phyloP scores from a whole-genome alignment of 2,329 filamentous ascomycete species.

The Ceratocystis eucalypticola region DNA sequence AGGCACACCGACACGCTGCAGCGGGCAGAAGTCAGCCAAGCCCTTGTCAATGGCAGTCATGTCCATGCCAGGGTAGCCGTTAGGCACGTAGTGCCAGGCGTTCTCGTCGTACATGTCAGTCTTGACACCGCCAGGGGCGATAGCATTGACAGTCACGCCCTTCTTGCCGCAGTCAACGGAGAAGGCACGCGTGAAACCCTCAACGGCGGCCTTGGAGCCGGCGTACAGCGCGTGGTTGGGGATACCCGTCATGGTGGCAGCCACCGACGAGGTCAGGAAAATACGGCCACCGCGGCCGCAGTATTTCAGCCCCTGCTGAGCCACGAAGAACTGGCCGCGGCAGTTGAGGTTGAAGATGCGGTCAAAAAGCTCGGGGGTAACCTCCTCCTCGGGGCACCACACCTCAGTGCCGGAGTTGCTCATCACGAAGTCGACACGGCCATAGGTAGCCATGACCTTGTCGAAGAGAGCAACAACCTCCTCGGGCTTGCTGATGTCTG shows the following conservation, averaged over 20 bases:
- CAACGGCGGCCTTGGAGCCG: conserved; percentile 57
- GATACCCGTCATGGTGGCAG: conserved; percentile 50
- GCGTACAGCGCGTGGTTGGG: conserved; percentile 60
- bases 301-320: conserved; percentile 59
- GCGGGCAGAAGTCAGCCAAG: conserved; percentile 43
- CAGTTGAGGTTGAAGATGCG: conserved; percentile 59
- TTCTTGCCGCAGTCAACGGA: conserved; percentile 56
- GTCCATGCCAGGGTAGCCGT: conserved; percentile 38
- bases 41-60: conserved; percentile 41
- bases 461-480: conserved; percentile 51
- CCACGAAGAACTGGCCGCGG: conserved; percentile 63
- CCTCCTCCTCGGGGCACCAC: conserved; percentile 56
- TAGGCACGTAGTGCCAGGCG: conserved; percentile 51
- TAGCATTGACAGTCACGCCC: conserved; percentile 58
- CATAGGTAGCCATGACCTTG: conserved; percentile 50
- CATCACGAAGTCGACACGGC: conserved; percentile 57
- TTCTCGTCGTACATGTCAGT: conserved; percentile 65
- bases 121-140: conserved; percentile 60
- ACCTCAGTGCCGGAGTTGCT: conserved; percentile 60
- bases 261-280: conserved; percentile 59
- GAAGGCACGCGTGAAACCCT: conserved; percentile 58
- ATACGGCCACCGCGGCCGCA: conserved; percentile 56
- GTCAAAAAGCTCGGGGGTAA: conserved; percentile 57
- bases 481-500: conserved; percentile 48
- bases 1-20: conserved; percentile 44